phyloP scores from a whole-genome alignment of 345 rosid species.

The Lepidium aucheri region DNA sequence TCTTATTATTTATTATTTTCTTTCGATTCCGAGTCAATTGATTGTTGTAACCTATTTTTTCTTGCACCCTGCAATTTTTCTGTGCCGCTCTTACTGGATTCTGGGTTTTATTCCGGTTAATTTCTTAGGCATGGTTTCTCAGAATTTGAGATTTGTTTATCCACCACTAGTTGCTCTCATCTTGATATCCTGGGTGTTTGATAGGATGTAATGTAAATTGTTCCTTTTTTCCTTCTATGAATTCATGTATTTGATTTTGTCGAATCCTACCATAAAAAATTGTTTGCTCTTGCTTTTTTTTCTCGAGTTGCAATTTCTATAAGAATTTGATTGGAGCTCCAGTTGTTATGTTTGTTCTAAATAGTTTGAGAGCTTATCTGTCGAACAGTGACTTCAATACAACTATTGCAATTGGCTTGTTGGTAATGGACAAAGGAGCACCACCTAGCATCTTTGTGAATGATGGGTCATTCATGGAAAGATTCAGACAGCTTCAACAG shows the following conservation, averaged over 20 bases:
- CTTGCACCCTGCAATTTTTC: neutral
- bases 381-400: constrained; percentile 40
- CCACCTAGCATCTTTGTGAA: constrained; percentile 78
- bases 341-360: constrained; percentile 21
- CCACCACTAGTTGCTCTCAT: neutral
- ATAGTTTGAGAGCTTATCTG: constrained; percentile 50
- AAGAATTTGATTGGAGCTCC: neutral
- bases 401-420: constrained; percentile 25
- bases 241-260: neutral
- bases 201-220: neutral
- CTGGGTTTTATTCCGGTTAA: neutral
- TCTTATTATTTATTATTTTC: neutral
- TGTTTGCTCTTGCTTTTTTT: neutral
- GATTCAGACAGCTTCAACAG: constrained; percentile 90
- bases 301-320: neutral
- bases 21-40: neutral
- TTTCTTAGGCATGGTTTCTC: neutral
- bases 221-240: neutral
- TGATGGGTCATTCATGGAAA: constrained; percentile 99
- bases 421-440: constrained; percentile 69
- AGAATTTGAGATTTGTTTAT: neutral
- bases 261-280: neutral
- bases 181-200: neutral
- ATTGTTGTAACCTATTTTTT: constrained; percentile 8
- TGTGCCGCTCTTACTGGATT: neutral